Percentiles rank a stretch among this genome's conserved stretches.
Conservation (phyloP, 305 asterid species). For the Plantago lanceolata region DNA sequence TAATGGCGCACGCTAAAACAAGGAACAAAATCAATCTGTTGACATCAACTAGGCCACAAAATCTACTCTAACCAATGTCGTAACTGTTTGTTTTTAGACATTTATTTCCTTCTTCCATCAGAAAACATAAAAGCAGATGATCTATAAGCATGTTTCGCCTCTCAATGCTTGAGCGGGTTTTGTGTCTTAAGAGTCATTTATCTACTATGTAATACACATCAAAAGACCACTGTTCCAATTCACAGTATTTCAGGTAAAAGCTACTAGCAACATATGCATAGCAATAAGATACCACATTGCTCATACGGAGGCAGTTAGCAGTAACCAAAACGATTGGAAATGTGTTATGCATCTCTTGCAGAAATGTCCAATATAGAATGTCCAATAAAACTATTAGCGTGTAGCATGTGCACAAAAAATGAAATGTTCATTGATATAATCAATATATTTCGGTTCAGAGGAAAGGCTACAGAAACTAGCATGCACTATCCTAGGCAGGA, state of each 20-base stretch:
- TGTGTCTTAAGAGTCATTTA: too few species aligned
- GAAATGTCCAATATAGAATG: neutral
- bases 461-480: neutral
- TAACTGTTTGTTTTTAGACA: too few species aligned
- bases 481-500: neutral
- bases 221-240: too few species aligned
- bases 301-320: neutral
- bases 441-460: neutral
- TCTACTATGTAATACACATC: too few species aligned
- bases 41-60: too few species aligned
- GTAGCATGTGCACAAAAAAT: neutral
- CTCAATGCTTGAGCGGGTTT: too few species aligned
- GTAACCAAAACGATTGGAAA: neutral
- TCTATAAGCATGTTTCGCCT: too few species aligned
- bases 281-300: neutral
- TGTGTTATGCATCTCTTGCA: neutral
- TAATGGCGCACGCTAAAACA: too few species aligned
- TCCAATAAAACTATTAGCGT: neutral
- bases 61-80: too few species aligned
- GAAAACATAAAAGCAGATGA: too few species aligned
- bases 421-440: neutral
- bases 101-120: too few species aligned
- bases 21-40: too few species aligned
- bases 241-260: neutral
- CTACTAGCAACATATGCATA: neutral